Evolutionary conservation across 108 stramenopile species (phyloP), one percentile per base, ranked within the genome.

Genomic region (Fistulifera solaris): DNA sequence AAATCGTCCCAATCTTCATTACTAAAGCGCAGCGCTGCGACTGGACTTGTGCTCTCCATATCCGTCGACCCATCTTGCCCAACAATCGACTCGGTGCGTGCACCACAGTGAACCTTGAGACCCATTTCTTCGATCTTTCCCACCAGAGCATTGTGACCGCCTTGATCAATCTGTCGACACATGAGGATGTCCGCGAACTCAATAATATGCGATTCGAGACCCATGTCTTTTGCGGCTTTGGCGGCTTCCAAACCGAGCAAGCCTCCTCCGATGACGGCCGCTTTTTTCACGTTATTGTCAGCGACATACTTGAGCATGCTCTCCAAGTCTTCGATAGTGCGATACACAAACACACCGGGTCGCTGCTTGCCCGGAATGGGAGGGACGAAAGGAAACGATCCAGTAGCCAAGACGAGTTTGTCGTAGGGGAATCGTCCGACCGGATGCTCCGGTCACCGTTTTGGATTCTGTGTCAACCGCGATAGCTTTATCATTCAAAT

Each of bases 201-300:
- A 58, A 96, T 84, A 55, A 89, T 87, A 63, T 93, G 93, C 23
- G 83, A 81, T 39, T 73, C 67, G 35, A 94, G 69, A n/a, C 85
- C 89, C 83, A 96, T 92, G 66, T 96, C 92, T 18, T 83, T 77
- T 49, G 81, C 89, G 28, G 93, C 94, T 26, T 59, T 59, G 21
- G 85, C 87, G 11, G 87, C 87, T 66, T 88, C 87, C 14, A 88
- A 72, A 38, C 89, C 86, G 11, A 95, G 75, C 0, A 95, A 76
- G 22, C 94, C 94, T 48, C 94, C 94, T 18, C 94, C 94, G 42
- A 95, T 92, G 42, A 95, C 94, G 38, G 93, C 94, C n/a, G 94
- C 94, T 39, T 65, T 56, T 45, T 83, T 67, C 27, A 94, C 83
- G 48, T 82, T 81, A 54, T 93, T 63, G 39, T 82, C 80, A 50